Evolutionary conservation across 371 early-diverging fungal genomes (phyloP), one percentile per base, ranked within the genome.

Genomic region (Zychaea mexicana): DNA sequence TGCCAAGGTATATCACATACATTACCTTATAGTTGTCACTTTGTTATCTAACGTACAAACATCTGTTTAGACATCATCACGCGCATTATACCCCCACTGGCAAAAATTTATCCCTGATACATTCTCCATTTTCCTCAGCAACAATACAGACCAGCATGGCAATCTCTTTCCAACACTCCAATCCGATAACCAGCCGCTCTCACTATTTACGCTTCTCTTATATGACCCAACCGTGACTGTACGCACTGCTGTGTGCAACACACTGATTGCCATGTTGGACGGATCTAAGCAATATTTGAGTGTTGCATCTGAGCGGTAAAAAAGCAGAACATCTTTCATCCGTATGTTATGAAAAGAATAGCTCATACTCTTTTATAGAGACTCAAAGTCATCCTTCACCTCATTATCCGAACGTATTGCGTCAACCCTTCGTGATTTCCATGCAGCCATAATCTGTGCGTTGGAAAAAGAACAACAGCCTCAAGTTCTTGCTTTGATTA

Each of bases 231-330:
- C 62, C 0, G 57, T 61, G 0, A 78, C 76, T 17, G 84, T 88
- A 7, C 77, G 86, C n/a, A 62, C 76, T 13, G 81, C 85, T 10
- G 89, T 84, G 12, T 82, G 82, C 52, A 76, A 79, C 45, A 77
- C 79, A 0, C 56, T 90, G 9, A 72, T 74, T n/a, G 67, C 86
- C 6, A 82, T 90, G 64, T 60, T 89, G 3, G 81, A 85, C 64
- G 85, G 82, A 7, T 82, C 88, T 3, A 84, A 83, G 30, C 79
- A 82, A 45, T 90, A 88, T 60, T 64, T 90, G 5, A 75, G 84
- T 28, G 71, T 87, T 31, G 90, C 90, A 1, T 79, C 80, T 45
- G 88, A 83, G 58, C 72, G 82, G 86, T 83, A 71, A 30, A 17
- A 36, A 12, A 10, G 27, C 6, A 1, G 54, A 32, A 36, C 13